Evolutionary conservation across 208 protist genomes (phyloP).

Genomic region (Trypanosoma melophagium): DNA sequence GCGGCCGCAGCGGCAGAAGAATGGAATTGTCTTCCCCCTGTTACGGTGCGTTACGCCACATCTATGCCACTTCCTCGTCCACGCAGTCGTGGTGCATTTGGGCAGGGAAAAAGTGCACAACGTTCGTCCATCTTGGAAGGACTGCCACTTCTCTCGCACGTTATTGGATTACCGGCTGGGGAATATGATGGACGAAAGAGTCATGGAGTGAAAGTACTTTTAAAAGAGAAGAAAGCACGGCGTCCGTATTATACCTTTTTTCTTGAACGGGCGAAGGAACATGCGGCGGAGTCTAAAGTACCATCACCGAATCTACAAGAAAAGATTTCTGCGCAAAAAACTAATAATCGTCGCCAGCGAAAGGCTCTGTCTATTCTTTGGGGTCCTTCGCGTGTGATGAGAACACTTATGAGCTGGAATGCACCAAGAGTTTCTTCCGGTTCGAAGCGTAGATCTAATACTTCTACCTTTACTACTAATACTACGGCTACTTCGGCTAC

Average conservation of each 20-base stretch:
- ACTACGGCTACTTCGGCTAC: neutral
- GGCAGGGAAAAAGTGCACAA: neutral
- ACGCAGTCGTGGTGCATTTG: constrained; percentile 2
- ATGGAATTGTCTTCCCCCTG: neutral
- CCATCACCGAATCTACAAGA: neutral
- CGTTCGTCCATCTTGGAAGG: neutral
- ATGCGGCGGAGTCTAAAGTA: neutral
- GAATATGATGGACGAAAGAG: constrained; percentile 15
- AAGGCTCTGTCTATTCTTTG: constrained; percentile 44
- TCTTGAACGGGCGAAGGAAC: neutral
- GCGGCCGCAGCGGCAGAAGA: neutral
- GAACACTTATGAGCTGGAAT: constrained; percentile 77
- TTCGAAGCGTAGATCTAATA: neutral
- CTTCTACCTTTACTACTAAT: neutral
- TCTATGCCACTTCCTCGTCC: constrained; percentile 21
- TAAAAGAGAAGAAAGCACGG: constrained; percentile 17
- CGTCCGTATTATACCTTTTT: constrained; percentile 16
- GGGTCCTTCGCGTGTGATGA: constrained; percentile 71
- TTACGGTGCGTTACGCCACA: constrained; percentile 7
- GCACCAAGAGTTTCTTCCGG: constrained; percentile 4
- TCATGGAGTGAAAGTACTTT: constrained; percentile 31
- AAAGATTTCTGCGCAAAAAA: constrained; percentile 15
- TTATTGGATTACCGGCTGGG: neutral
- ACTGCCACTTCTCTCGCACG: constrained; percentile 9
- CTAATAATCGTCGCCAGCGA: constrained; percentile 38